phyloP scores from a whole-genome alignment of 2,329 filamentous ascomycete genomes.

The Hymenoscyphus infarciens region DNA sequence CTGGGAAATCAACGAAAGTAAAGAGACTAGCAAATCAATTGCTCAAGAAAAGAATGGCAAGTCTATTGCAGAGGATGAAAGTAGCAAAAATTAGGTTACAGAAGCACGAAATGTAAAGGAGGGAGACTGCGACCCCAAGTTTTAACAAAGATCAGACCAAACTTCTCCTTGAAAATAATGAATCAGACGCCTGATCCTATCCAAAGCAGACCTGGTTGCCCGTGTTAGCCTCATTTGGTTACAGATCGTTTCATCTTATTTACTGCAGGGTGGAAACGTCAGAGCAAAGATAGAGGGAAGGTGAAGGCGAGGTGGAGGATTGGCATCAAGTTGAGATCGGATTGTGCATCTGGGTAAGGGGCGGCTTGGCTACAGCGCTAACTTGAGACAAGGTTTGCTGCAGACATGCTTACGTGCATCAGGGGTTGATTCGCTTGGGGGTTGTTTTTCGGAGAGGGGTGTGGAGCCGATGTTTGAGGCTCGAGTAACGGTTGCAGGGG shows the following conservation, averaged over 20 bases:
- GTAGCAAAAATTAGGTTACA: constrained; percentile 1
- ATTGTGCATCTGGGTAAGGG: background rate
- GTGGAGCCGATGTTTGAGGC: constrained; percentile 4
- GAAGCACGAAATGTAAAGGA: constrained; percentile 2
- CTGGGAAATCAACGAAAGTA: background rate
- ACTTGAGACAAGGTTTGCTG: background rate
- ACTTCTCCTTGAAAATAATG: too few relatives aligned
- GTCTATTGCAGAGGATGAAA: background rate
- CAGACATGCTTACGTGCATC: background rate
- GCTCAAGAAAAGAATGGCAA: constrained; percentile 11
- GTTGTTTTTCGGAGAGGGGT: background rate
- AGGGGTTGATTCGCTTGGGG: background rate
- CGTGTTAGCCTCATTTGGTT: background rate
- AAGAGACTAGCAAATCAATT: constrained; percentile 9
- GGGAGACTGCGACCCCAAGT: background rate
- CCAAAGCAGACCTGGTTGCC: background rate
- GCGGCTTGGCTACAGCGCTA: background rate
- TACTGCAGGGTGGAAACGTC: too few relatives aligned
- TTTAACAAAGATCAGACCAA: background rate
- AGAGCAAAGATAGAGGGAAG: too few relatives aligned
- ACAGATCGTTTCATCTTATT: constrained; percentile 7
- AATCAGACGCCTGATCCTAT: background rate
- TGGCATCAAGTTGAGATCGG: background rate
- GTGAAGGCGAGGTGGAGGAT: too few relatives aligned
- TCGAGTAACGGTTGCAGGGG: too few relatives aligned